Conservation (phyloP, 2,329 filamentous ascomycete genomes). For the Grosmannia huntii region DNA sequence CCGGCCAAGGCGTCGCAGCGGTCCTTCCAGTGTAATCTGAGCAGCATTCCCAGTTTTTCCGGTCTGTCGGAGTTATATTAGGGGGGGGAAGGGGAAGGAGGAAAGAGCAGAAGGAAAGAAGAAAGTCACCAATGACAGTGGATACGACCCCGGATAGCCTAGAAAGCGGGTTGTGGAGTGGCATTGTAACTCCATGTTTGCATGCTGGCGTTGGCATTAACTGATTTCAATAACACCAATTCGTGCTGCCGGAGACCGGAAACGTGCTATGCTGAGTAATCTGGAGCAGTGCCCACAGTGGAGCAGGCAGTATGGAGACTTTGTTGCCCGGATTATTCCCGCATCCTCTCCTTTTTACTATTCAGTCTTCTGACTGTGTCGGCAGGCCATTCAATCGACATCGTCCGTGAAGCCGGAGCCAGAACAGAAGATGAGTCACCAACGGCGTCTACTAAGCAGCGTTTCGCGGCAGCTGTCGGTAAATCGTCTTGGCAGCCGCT, state of each 20-base stretch:
- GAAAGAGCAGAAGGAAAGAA: background rate
- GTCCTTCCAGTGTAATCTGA: conserved; percentile 52
- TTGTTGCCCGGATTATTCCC: background rate
- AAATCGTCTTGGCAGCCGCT: background rate
- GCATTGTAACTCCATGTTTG: background rate
- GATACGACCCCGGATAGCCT: background rate
- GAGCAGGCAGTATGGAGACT: background rate
- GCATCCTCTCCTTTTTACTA: too few species aligned
- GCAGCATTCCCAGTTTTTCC: conserved; percentile 39
- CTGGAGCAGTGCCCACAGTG: background rate
- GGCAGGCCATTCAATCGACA: too few species aligned
- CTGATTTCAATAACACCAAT: background rate
- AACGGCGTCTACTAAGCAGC: background rate
- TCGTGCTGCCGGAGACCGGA: background rate
- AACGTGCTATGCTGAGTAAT: background rate
- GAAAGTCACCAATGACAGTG: background rate
- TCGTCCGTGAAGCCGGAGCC: too few species aligned
- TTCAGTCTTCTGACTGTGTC: too few species aligned
- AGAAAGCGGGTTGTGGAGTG: background rate
- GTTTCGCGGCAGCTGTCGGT: background rate
- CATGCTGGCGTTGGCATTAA: background rate
- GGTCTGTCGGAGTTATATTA: conserved; percentile 39
- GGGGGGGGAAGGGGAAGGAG: background rate
- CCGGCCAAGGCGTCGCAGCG: conserved; percentile 61
- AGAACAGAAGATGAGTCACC: background rate